phyloP scores from a whole-genome alignment of 2,329 filamentous ascomycete genomes.

The Calycina marina region DNA sequence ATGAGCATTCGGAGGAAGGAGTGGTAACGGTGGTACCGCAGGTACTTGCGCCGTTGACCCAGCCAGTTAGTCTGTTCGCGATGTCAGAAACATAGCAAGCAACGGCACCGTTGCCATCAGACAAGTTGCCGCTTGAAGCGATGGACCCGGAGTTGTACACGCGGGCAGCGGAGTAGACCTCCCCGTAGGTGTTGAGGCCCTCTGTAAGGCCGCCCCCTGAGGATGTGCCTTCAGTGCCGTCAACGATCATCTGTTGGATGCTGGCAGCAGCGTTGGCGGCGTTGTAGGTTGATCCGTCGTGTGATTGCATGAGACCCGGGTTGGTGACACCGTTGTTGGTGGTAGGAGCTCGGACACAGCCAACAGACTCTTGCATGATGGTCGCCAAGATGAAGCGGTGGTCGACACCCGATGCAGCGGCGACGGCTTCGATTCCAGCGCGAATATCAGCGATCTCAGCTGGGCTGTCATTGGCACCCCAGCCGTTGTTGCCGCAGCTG shows the following conservation, averaged over 20 bases:
- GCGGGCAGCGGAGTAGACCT: not conserved
- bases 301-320: constrained; percentile 18
- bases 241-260: constrained; percentile 19
- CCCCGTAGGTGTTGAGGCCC: constrained; percentile 8
- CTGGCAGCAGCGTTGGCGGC: constrained; percentile 10
- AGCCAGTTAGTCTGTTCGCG: not conserved
- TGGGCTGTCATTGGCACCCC: constrained; percentile 3
- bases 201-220: constrained; percentile 16
- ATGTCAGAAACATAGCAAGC: not conserved
- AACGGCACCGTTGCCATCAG: not conserved
- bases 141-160: not conserved
- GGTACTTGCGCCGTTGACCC: not conserved
- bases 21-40: not conserved
- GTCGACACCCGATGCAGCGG: constrained; percentile 12
- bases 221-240: constrained; percentile 19
- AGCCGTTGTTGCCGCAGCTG: not conserved
- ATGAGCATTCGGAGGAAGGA: not conserved
- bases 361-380: constrained; percentile 21
- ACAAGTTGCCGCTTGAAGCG: not conserved
- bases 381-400: constrained; percentile 22
- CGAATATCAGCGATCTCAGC: constrained; percentile 13
- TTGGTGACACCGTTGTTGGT: constrained; percentile 8
- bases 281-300: constrained; percentile 11
- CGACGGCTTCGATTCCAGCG: constrained; percentile 7
- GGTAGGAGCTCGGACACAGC: constrained; percentile 18